Evolutionary conservation across 177 flowering plant genomes (phyloP), one percentile per base, ranked within the genome.

Genomic region (Tripterygium wilfordii): DNA sequence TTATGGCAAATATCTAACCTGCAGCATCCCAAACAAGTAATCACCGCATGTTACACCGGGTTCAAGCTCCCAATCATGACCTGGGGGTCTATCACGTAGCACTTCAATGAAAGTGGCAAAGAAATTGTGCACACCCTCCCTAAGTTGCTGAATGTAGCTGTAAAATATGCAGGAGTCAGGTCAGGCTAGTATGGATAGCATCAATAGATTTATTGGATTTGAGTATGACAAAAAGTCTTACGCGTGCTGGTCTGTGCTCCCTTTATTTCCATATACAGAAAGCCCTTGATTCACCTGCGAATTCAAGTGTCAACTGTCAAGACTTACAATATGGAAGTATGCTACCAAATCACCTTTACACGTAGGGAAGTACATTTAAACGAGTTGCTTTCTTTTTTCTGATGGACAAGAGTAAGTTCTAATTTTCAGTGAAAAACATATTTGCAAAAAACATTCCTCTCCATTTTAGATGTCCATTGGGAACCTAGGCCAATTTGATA

Each of bases 241-340:
- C 98, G 98, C 98, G 68, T 91, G 98, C 66, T 91, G 98, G 78
- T 91, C 96, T 33, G 98, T 91, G 82, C 98, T 88, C 54, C 98
- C 98, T 74, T 91, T 91, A 53, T 91, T 91, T 56, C 98, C 98
- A 63, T 91, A 91, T 16, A 91, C 98, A 36, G 77, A 62, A 44
- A 92, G 67, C 32, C 98, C 96, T 67, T 92, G 98, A 78, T 92
- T 92, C 36, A 92, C 70, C 70, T 65, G 53, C 14, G 18, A 41
- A 39, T 42, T 31, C 17, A 47, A 76, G 60, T 32, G 43, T 33
- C 17, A 44, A 49, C n/a, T n/a, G n/a, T n/a, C n/a, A n/a, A n/a
- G n/a, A n/a, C n/a, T n/a, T n/a, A n/a, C n/a, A n/a, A n/a, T n/a
- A n/a, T n/a, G n/a, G n/a, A n/a, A n/a, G n/a, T n/a, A n/a, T n/a